Conservation (phyloP, 441 rosid species). For the Euphorbia celastroides region DNA sequence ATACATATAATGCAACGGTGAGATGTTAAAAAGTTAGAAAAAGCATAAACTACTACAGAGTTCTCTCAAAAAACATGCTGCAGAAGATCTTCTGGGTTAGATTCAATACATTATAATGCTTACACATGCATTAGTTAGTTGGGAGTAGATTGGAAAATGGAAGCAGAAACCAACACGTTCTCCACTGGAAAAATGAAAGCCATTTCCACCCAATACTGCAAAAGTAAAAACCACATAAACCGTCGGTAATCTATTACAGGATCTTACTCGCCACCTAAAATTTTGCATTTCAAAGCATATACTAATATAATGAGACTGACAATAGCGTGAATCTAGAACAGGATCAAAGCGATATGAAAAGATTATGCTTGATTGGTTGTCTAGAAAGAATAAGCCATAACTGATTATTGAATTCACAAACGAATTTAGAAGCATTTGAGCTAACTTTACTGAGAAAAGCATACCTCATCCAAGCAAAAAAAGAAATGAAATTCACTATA, state of each 20-base stretch:
- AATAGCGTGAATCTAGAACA: not conserved
- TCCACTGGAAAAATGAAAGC: conserved; percentile 7
- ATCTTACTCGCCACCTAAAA: not conserved
- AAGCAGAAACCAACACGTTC: not conserved
- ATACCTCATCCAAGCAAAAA: conserved; percentile 28
- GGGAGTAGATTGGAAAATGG: not conserved
- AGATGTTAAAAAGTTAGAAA: not conserved
- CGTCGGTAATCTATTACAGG: not conserved
- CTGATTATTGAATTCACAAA: not conserved
- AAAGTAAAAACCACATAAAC: not conserved
- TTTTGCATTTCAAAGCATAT: not conserved
- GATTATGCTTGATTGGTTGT: not conserved
- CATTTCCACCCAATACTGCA: conserved; percentile 21
- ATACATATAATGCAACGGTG: not conserved
- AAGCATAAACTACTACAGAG: not conserved
- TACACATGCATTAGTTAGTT: conserved; percentile 6
- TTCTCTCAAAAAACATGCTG: conserved; percentile 3
- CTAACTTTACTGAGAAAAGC: conserved; percentile 4
- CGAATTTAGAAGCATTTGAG: not conserved
- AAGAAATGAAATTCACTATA: conserved; percentile 21
- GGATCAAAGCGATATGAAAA: not conserved
- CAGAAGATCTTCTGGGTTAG: conserved; percentile 8
- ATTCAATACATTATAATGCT: conserved; percentile 5
- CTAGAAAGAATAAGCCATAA: not conserved
- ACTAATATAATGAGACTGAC: not conserved